Percentiles rank a stretch among this genome's conserved stretches.
Evolutionary conservation across 2,329 filamentous ascomycete species (phyloP).

Genomic region (Sphaerulina vaccinii): DNA sequence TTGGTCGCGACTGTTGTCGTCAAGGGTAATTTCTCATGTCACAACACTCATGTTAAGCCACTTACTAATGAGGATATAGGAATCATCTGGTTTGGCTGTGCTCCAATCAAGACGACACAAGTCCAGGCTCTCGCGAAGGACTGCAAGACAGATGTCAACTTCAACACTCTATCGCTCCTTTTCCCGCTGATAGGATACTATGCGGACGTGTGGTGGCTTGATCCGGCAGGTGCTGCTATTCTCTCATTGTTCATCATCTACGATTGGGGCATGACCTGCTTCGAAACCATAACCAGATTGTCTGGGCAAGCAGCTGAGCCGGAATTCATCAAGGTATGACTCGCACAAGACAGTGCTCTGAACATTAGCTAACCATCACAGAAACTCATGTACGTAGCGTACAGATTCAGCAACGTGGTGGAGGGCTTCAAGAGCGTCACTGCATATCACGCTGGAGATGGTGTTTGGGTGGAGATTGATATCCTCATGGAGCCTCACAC

Average conservation of each 20-base stretch:
- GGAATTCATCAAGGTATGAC: constrained; percentile 44
- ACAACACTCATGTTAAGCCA: not conserved
- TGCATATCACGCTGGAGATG: constrained; percentile 62
- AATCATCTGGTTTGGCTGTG: constrained; percentile 60
- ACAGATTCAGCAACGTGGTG: constrained; percentile 40
- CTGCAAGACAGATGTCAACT: constrained; percentile 63
- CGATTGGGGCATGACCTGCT: constrained; percentile 61
- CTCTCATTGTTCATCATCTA: constrained; percentile 67
- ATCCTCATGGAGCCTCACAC: constrained; percentile 57
- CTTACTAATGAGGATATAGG: constrained; percentile 24
- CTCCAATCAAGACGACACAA: constrained; percentile 61
- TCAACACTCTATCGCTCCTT: constrained; percentile 62
- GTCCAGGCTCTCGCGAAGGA: constrained; percentile 64
- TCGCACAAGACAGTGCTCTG: too few species aligned
- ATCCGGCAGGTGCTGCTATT: constrained; percentile 60
- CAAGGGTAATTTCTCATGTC: constrained; percentile 42
- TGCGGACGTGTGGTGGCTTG: constrained; percentile 65
- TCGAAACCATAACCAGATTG: constrained; percentile 59
- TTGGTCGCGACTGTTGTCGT: constrained; percentile 58
- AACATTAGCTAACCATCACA: not conserved
- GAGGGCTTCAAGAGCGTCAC: constrained; percentile 41
- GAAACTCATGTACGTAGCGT: constrained; percentile 61
- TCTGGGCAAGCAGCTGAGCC: constrained; percentile 58
- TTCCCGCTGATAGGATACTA: constrained; percentile 63
- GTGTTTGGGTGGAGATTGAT: constrained; percentile 63